A percentile compares a stretch with the other conserved stretches of the same genome.
These are phyloP conservation scores for Cudoniella acicularis DNA, from an alignment of 495 filamentous ascomycete species.

Conservation along the genomic window DNA sequence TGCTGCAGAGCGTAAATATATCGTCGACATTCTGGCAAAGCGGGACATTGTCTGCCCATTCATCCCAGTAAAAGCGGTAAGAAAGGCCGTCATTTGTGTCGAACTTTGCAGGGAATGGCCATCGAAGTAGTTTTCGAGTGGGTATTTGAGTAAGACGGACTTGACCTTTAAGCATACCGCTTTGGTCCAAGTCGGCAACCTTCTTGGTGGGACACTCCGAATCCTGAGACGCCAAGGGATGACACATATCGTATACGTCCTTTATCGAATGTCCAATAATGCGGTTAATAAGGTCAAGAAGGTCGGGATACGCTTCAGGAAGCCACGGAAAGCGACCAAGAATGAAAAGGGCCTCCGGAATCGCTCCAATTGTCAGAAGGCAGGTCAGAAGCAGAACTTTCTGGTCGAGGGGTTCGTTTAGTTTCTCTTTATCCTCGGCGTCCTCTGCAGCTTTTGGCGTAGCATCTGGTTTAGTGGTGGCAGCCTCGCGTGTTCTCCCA, in stretches of 20 bases:
- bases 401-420: slow-evolving; percentile 84
- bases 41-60: slow-evolving; percentile 92
- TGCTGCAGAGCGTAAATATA: slow-evolving; percentile 80
- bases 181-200: slow-evolving; percentile 56
- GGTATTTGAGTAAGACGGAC: slow-evolving; percentile 53
- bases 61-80: slow-evolving; percentile 95
- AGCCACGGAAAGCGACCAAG: slow-evolving; percentile 91
- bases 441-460: slow-evolving; percentile 47
- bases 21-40: slow-evolving; percentile 88
- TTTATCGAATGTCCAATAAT: slow-evolving; percentile 76
- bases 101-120: slow-evolving; percentile 73
- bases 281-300: slow-evolving; percentile 74
- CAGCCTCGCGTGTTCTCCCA: slow-evolving; percentile 23
- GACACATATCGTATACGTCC: slow-evolving; percentile 51
- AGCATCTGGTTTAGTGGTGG: slow-evolving; percentile 27
- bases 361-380: slow-evolving; percentile 83
- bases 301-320: slow-evolving; percentile 73
- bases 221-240: slow-evolving; percentile 11
- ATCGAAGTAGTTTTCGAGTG: slow-evolving; percentile 61
- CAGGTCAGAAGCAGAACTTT: slow-evolving; percentile 81
- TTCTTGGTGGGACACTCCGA: slow-evolving; percentile 40
- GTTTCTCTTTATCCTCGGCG: slow-evolving; percentile 49
- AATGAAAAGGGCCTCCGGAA: slow-evolving; percentile 91
- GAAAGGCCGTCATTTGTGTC: slow-evolving; percentile 68
- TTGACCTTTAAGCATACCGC: slow-evolving; percentile 59